Percentiles rank a stretch among this genome's conserved stretches.
Evolutionary conservation across 352 stramenopile genomes (phyloP).

Genomic region (Globisporangium iwayamae): DNA sequence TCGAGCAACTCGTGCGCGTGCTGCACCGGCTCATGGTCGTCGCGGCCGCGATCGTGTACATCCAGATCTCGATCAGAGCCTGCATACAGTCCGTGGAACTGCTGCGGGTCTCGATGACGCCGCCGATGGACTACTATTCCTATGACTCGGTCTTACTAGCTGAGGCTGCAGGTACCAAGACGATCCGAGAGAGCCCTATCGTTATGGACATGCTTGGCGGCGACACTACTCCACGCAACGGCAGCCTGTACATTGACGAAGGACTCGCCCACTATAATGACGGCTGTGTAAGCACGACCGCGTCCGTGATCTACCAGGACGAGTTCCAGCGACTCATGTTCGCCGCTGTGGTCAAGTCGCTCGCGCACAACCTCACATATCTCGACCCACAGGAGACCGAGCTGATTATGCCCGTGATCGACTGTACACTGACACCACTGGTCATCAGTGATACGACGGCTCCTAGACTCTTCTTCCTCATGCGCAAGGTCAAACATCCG

Average conservation of each 20-base stretch:
- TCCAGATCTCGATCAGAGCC: constrained; percentile 1
- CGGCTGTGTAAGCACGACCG: neutral
- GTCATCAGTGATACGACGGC: constrained; percentile 11
- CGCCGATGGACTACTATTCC: neutral
- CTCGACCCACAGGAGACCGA: constrained; percentile 19
- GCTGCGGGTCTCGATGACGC: neutral
- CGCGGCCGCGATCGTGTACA: neutral
- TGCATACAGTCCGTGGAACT: neutral
- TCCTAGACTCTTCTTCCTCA: constrained; percentile 26
- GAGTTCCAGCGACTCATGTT: constrained; percentile 28
- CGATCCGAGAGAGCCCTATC: constrained; percentile 28
- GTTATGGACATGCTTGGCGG: constrained; percentile 22
- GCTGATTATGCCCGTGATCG: constrained; percentile 33
- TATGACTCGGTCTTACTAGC: neutral
- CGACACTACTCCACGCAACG: constrained; percentile 26
- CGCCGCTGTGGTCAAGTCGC: constrained; percentile 16
- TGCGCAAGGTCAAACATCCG: constrained; percentile 16
- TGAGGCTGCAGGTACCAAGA: neutral
- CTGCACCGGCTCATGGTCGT: neutral
- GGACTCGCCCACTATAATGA: neutral
- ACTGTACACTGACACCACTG: constrained; percentile 39
- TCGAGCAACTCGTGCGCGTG: neutral
- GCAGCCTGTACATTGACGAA: constrained; percentile 31
- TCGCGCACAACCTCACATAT: constrained; percentile 30
- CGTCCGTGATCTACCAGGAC: constrained; percentile 33